A percentile compares a stretch with the other conserved stretches of the same genome.
Evolutionary conservation across 768 basidiomycete genomes (phyloP).

Genomic region (Kwoniella sp.): DNA sequence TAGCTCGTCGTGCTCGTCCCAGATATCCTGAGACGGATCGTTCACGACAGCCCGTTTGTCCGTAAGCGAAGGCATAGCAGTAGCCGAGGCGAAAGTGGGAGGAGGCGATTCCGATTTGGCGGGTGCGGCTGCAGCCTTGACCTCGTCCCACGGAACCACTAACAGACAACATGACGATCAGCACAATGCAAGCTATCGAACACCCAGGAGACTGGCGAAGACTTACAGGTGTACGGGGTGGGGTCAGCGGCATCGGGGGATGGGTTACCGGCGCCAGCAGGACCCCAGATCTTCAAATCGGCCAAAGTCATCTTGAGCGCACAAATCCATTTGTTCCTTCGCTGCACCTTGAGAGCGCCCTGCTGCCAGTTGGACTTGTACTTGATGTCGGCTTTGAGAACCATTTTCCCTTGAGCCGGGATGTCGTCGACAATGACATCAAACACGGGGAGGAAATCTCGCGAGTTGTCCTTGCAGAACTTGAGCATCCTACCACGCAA

Average conservation of each 20-base stretch:
- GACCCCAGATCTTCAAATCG: conserved; percentile 69
- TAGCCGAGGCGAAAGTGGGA: conserved; percentile 52
- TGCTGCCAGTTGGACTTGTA: conserved; percentile 88
- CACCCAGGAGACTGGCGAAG: background rate
- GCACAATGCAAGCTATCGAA: background rate
- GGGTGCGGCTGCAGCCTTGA: conserved; percentile 53
- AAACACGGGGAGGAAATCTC: conserved; percentile 76
- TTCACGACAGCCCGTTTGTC: conserved; percentile 63
- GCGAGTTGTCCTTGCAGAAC: conserved; percentile 70
- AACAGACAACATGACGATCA: background rate
- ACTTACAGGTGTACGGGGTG: conserved; percentile 63
- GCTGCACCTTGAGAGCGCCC: conserved; percentile 67
- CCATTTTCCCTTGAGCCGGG: conserved; percentile 77
- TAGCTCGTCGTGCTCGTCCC: conserved; percentile 51
- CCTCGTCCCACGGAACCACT: conserved; percentile 71
- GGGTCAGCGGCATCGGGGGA: conserved; percentile 60
- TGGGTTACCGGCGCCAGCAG: conserved; percentile 57
- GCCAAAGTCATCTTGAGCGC: conserved; percentile 69
- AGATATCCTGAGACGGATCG: conserved; percentile 54
- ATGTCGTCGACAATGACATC: conserved; percentile 68
- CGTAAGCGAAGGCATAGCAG: conserved; percentile 57
- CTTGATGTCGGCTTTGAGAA: conserved; percentile 70
- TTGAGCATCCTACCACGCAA: conserved; percentile 77
- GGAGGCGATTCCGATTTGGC: conserved; percentile 54
- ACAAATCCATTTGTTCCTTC: conserved; percentile 91